phyloP scores from a whole-genome alignment of 768 basidiomycete genomes.

The Leucosporidium scottii region DNA sequence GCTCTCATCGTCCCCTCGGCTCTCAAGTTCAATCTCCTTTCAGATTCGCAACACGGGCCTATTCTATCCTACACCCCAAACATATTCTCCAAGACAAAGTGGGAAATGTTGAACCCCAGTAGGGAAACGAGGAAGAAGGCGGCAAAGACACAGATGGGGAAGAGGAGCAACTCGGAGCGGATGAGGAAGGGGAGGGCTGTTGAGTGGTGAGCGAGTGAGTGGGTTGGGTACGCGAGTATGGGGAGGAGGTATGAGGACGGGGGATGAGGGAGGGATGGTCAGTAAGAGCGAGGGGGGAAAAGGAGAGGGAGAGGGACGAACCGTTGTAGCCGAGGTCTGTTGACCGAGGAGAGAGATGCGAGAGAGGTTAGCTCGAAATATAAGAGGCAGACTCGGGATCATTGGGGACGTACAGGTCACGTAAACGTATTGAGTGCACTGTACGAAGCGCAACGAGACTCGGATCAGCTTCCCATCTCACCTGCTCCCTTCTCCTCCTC shows the following conservation, averaged over 20 bases:
- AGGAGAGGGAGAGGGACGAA: background rate
- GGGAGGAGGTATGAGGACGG: no score
- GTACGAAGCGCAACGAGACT: background rate
- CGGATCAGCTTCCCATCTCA: no score
- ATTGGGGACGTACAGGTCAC: slow-evolving; percentile 52
- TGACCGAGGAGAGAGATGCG: background rate
- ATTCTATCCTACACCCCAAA: slow-evolving; percentile 57
- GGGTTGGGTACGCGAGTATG: no score
- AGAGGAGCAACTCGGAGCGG: slow-evolving; percentile 80
- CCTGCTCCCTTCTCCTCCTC: no score
- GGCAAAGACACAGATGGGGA: slow-evolving; percentile 79
- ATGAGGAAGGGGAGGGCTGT: slow-evolving; percentile 84
- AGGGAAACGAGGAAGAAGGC: slow-evolving; percentile 77
- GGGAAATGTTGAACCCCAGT: slow-evolving; percentile 83
- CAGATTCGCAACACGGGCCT: no score
- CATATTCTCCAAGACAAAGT: slow-evolving; percentile 69
- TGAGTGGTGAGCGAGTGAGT: no score
- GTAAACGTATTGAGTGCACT: slow-evolving; percentile 85
- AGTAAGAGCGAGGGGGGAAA: no score
- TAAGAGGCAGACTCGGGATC: no score
- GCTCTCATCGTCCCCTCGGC: background rate
- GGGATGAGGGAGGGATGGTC: background rate
- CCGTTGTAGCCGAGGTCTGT: slow-evolving; percentile 34
- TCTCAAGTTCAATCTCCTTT: no score
- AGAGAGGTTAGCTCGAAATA: background rate